Base-by-base conservation (phyloP, 192 early-diverging fungal species). In the Chytriomyces confervae region DNA sequence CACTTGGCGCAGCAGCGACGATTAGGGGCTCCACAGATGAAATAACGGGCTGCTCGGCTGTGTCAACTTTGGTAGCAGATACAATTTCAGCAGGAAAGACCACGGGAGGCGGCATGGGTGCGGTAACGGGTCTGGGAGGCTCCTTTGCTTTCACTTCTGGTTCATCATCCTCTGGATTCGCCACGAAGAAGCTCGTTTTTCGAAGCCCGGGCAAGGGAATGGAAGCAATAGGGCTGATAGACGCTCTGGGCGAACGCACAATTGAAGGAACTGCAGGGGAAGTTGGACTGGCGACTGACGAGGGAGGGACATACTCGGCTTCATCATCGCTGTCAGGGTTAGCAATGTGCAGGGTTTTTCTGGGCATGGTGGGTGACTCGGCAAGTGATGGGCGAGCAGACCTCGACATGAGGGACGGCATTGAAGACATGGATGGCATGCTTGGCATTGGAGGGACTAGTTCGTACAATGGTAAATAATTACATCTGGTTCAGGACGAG, bases 301-400 rank as follows among this genome's bases (percentile, higher is more conserved):
- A 9, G 46, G 29, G 10, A 11, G 46, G n/a, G 36, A 47, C 44
- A 7, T 13, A 13, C 5, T 27, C 36, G 18, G 63, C 16, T 74
- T 74, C 72, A 44, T 29, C 43, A 61, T 46, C 61, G 11, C 9
- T 13, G 61, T 74, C 72, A 8, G 72, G 72, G 72, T 74, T 74
- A 8, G 72, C 72, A 61, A 74, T 63, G 3, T 62, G 36, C 7
- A 74, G 72, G 8, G 72, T 74, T 45, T 74, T 74, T 44, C 72
- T n/a, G 10, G 72, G 11, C 29, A 45, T 44, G 16, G 72, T 13
- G 10, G 72, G 61, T 20, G 72, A 74, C 7, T 74, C 72, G 20
- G 60, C 72, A 18, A 62, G 53, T 48, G 53, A 20, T 50, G 50
- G 9, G 36, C 27, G 20, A 0, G 44, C 72, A 53, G 43, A 18